A percentile compares a stretch with the other conserved stretches of the same genome.
These are phyloP conservation scores for Epichloe gansuensis DNA, from an alignment of 2,329 filamentous ascomycete genomes.

Conservation along the genomic window DNA sequence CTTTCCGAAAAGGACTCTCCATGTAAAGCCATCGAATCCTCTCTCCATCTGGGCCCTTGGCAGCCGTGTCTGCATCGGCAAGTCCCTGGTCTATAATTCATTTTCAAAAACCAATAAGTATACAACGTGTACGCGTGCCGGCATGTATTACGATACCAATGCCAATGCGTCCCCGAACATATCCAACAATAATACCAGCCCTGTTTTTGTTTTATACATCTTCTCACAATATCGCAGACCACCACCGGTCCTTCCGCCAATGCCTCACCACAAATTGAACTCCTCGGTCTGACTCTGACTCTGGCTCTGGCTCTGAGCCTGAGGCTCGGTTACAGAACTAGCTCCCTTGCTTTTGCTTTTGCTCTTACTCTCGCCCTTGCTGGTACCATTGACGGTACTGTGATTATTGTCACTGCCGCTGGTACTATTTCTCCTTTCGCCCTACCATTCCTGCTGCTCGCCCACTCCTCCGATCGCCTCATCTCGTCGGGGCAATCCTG, in stretches of 20 bases:
- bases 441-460: neutral
- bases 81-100: too few relatives aligned
- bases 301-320: neutral
- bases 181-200: neutral
- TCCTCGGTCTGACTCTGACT: neutral
- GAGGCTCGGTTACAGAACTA: neutral
- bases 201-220: too few relatives aligned
- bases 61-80: too few relatives aligned
- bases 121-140: neutral
- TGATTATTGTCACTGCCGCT: neutral
- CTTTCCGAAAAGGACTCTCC: too few relatives aligned
- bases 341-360: neutral
- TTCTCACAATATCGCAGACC: neutral
- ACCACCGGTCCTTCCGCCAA: neutral
- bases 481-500: conserved; percentile 2
- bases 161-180: neutral
- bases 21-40: too few relatives aligned
- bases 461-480: conserved; percentile 1
- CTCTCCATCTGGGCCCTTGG: too few relatives aligned
- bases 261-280: conserved; percentile 1
- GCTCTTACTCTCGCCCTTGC: neutral
- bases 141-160: neutral
- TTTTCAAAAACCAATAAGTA: too few relatives aligned
- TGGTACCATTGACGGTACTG: neutral
- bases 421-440: neutral